These are phyloP conservation scores for Scleroderma bovista DNA, from an alignment of 768 basidiomycete genomes.

Conservation along the genomic window DNA sequence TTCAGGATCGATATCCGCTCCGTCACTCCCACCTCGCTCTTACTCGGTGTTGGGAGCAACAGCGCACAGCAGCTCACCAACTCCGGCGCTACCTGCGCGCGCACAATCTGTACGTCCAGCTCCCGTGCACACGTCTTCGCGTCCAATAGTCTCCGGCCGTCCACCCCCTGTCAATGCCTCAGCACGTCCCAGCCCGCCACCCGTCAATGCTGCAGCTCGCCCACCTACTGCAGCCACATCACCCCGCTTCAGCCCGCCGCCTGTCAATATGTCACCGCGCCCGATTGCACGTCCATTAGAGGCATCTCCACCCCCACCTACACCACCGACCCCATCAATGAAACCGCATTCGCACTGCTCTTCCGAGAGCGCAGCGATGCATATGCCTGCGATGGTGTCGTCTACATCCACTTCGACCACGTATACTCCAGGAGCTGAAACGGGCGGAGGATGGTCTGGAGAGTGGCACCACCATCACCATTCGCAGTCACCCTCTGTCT, in stretches of 20 bases:
- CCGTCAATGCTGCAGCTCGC: not conserved
- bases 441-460: not conserved
- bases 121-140: not conserved
- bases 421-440: not conserved
- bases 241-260: too few species aligned
- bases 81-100: not conserved
- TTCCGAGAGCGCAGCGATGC: not conserved
- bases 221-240: too few species aligned
- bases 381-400: not conserved
- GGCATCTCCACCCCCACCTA: constrained; percentile 10
- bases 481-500: not conserved
- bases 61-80: not conserved
- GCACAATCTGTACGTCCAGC: not conserved
- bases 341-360: not conserved
- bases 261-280: too few species aligned
- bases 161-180: not conserved
- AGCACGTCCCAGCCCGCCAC: not conserved
- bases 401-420: constrained; percentile 1
- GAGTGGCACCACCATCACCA: not conserved
- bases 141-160: not conserved
- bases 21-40: not conserved
- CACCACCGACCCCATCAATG: not conserved
- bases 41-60: not conserved
- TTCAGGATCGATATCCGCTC: not conserved
- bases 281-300: not conserved